Base-by-base conservation (phyloP, 306 rosid species). In the Sesbania bispinosa region DNA sequence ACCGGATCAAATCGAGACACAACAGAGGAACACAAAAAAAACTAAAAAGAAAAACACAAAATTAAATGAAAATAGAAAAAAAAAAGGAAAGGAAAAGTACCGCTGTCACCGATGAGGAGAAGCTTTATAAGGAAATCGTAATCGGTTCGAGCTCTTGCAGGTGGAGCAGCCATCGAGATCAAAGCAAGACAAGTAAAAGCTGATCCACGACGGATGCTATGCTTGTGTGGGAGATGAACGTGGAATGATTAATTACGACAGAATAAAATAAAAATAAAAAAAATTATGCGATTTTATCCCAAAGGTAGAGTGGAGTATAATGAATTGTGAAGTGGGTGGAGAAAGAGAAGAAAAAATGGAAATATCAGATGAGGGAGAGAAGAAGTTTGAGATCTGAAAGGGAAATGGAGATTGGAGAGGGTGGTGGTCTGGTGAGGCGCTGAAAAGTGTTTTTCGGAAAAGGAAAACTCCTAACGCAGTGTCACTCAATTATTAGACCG, bases 91-190 rank as follows among this genome's bases (percentile, higher is more conserved):
- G 26, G 23, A 65, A 75, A 54, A 84, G 67, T 79, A 92, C 98
- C 98, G 85, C 98, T 92, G 69, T 92, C 96, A 76, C 98, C 98
- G 85, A 92, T 89, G 80, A 92, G 89, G 52, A 92, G 96, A 77
- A 92, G 97, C 85, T 92, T 92, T 47, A 92, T 87, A 59, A 92
- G 97, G 60, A 84, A 92, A 83, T 92, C 97, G 68, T 92, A 89
- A 86, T 92, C 97, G 67, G 97, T 92, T 53, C 97, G 94, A 71
- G 96, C 97, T 86, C 97, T 80, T 6, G 89, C 94, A 38, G 98
- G 98, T 52, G 92, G 96, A 76, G 88, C 92, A 46, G 92, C 88
- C 92, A 87, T 87, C 36, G 83, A 61, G 65, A 75, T 20, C 29
- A 79, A 58, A 67, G 29, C 39, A 33, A 18, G 42, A 52, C 0